Base-by-base conservation (phyloP, 345 rosid genomes). In the Citrus australasica region DNA sequence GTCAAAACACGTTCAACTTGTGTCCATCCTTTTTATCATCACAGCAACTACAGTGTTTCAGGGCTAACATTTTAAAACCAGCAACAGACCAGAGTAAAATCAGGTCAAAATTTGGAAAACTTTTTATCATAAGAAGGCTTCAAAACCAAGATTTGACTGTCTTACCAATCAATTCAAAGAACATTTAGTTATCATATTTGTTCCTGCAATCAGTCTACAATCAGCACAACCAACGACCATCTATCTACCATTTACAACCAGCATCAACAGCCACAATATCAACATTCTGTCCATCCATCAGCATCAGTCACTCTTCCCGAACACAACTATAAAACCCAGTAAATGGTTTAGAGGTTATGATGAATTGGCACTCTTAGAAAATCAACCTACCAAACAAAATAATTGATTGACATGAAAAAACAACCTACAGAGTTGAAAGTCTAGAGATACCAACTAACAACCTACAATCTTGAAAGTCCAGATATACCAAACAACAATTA, bases 191-290 rank as follows among this genome's bases (percentile, higher is more conserved):
- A 62, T 62, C 42, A 80, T 27, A 71, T 60, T 58, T 75, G 75
- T 75, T 73, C 73, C 80, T 46, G 80, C 80, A 81, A 75, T 76
- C 82, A 72, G 51, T 46, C 80, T 56, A 78, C 37, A 77, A 66
- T 71, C 86, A 79, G 83, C 82, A 83, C 76, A 86, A 83, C 81
- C 92, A 86, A 75, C 86, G 87, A 77, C 76, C 92, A 89, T 75
- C 87, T 82, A 84, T 83, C 90, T 83, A 90, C 81, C 14, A 81
- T 72, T 81, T 82, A 88, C 75, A 82, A 81, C 87, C 92, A 89
- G 96, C 96, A 92, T 78, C 92, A 85, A 89, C 95, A 87, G 93
- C 95, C 71, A 89, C 89, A 87, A 83, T 83, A 81, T 74, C 93
- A 86, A 87, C 93, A 89, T 77, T 82, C 84, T 76, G 84, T 67